Evolutionary conservation across 805 yeast species (phyloP).

Genomic region (Hanseniaspora pseudoguilliermondii): DNA sequence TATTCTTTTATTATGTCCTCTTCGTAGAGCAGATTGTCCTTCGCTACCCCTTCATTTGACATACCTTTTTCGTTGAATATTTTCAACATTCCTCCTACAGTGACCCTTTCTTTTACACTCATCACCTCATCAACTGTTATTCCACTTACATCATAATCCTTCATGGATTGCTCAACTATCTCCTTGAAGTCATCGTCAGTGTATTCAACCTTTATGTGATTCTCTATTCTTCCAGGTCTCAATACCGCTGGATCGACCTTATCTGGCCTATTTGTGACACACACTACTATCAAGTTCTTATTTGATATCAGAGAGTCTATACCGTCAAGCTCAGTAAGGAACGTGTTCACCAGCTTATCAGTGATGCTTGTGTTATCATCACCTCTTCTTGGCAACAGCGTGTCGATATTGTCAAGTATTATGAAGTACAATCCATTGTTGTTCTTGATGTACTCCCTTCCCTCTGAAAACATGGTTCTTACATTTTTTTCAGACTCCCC

Average conservation of each 20-base stretch:
- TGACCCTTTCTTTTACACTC: constrained; percentile 14
- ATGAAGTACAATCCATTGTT: constrained; percentile 47
- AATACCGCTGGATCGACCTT: constrained; percentile 86
- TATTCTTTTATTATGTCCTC: neutral
- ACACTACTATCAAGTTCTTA: constrained; percentile 67
- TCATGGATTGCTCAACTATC: constrained; percentile 34
- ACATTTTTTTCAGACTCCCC: constrained; percentile 60
- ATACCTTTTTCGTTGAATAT: neutral
- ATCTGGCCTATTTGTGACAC: constrained; percentile 94
- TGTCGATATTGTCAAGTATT: constrained; percentile 91
- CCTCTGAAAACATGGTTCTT: constrained; percentile 83
- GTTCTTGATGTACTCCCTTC: constrained; percentile 71
- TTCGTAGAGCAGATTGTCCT: too few species aligned
- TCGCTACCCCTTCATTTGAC: neutral
- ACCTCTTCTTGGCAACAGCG: constrained; percentile 95
- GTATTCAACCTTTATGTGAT: constrained; percentile 76
- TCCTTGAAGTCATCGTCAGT: constrained; percentile 54
- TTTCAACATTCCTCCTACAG: neutral
- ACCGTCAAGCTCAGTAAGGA: constrained; percentile 97
- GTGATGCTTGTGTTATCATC: constrained; percentile 97
- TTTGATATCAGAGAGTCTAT: constrained; percentile 76
- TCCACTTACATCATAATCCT: constrained; percentile 16
- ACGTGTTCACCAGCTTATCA: constrained; percentile 91
- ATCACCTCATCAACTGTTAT: neutral
- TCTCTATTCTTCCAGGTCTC: constrained; percentile 93